Percentiles rank a stretch among this genome's conserved stretches.
phyloP scores from a whole-genome alignment of 345 rosid genomes.

The Lepidium aucheri region DNA sequence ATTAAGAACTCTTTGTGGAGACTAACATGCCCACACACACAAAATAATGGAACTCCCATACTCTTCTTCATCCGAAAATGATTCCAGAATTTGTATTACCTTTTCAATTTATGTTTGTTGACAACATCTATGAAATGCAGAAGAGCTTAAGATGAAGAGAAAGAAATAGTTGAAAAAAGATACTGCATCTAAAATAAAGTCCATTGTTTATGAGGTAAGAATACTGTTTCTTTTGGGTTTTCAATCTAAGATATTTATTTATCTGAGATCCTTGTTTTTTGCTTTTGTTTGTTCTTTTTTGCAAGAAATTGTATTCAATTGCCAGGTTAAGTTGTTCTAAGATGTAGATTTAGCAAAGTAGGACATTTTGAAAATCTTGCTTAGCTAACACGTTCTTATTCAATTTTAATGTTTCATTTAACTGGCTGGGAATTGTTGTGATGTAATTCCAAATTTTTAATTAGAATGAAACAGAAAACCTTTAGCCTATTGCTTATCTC shows the following conservation, averaged over 20 bases:
- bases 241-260: neutral
- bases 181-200: conserved; percentile 83
- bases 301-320: neutral
- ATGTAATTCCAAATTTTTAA: neutral
- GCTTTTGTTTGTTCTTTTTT: neutral
- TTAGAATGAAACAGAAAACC: neutral
- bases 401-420: neutral
- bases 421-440: neutral
- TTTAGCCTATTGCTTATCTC: neutral
- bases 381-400: neutral
- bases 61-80: neutral
- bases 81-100: neutral
- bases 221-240: neutral
- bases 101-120: neutral
- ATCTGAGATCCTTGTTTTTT: neutral
- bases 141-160: conserved; percentile 84
- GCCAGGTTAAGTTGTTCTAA: neutral
- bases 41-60: neutral
- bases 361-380: neutral
- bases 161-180: conserved; percentile 95
- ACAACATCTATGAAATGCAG: conserved; percentile 43
- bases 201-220: conserved; percentile 85
- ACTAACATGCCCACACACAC: neutral
- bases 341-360: neutral
- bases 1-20: neutral